Percentiles rank a stretch among this genome's conserved stretches.
These are phyloP conservation scores for Suillus fuscotomentosus DNA, from an alignment of 768 basidiomycete species.

Conservation along the genomic window DNA sequence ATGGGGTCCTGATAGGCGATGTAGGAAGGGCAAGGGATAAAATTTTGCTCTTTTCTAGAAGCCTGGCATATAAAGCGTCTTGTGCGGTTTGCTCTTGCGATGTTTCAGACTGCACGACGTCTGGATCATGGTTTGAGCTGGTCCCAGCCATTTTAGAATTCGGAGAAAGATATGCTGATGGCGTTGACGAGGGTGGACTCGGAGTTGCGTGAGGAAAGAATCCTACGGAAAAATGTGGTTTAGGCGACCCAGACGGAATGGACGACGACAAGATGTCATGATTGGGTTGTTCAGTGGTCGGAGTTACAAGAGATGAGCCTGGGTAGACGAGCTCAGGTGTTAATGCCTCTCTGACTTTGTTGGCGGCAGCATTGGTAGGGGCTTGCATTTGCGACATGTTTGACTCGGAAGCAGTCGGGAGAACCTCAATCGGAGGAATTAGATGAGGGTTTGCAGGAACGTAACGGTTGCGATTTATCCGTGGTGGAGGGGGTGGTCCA, in stretches of 20 bases:
- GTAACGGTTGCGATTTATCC: background rate
- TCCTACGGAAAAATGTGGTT: background rate
- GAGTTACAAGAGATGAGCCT: background rate
- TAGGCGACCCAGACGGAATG: background rate
- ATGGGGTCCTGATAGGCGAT: constrained; percentile 7
- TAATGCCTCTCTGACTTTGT: background rate
- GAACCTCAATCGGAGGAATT: constrained; percentile 32
- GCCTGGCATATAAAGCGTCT: constrained; percentile 13
- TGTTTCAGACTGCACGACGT: background rate
- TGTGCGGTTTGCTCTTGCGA: background rate
- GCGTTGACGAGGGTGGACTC: background rate
- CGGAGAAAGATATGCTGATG: background rate
- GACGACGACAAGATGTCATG: background rate
- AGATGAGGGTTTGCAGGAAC: constrained; percentile 10
- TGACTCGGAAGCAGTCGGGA: constrained; percentile 19
- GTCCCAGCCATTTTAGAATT: background rate
- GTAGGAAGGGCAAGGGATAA: constrained; percentile 13
- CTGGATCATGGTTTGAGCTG: background rate
- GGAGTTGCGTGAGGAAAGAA: background rate
- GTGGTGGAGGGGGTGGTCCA: constrained; percentile 2
- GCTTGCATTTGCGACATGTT: background rate
- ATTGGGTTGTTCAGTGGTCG: background rate
- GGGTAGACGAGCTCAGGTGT: background rate
- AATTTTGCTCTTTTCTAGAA: constrained; percentile 14
- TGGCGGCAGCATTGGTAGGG: background rate